Conservation (phyloP, 2,329 filamentous ascomycete genomes). For the Emergomyces pasteurianus region DNA sequence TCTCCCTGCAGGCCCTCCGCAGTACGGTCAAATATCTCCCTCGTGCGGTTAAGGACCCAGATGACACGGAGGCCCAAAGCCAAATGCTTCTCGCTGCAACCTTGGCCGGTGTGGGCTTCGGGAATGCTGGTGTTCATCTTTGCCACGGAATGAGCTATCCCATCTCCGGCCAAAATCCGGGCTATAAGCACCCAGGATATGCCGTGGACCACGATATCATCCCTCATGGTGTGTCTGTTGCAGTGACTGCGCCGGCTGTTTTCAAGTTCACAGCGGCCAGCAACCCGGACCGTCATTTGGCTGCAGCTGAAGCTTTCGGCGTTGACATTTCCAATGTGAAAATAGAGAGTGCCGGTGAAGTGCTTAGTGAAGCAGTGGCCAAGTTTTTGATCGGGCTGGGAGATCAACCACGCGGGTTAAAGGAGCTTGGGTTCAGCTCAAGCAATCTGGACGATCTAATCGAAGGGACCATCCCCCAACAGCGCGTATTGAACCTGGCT, state of each 20-base stretch:
- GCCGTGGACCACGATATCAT: conserved; percentile 66
- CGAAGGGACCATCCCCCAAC: conserved; percentile 89
- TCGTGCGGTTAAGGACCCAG: conserved; percentile 71
- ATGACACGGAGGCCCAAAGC: conserved; percentile 83
- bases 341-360: conserved; percentile 76
- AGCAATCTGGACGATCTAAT: conserved; percentile 72
- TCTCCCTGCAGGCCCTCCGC: conserved; percentile 74
- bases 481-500: conserved; percentile 79
- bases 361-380: conserved; percentile 69
- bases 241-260: conserved; percentile 83
- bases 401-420: conserved; percentile 80
- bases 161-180: conserved; percentile 87
- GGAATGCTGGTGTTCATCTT: conserved; percentile 90
- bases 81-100: conserved; percentile 95
- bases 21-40: conserved; percentile 87
- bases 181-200: conserved; percentile 84
- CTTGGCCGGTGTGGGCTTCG: conserved; percentile 88
- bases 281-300: conserved; percentile 83
- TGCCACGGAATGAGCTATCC: conserved; percentile 94
- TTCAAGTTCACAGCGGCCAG: conserved; percentile 87
- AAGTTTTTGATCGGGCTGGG: conserved; percentile 73
- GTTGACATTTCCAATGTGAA: conserved; percentile 82
- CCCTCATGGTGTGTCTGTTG: conserved; percentile 90
- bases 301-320: conserved; percentile 80
- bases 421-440: conserved; percentile 64